phyloP scores from a whole-genome alignment of 2,329 filamentous ascomycete genomes.

The Huntiella decipiens region DNA sequence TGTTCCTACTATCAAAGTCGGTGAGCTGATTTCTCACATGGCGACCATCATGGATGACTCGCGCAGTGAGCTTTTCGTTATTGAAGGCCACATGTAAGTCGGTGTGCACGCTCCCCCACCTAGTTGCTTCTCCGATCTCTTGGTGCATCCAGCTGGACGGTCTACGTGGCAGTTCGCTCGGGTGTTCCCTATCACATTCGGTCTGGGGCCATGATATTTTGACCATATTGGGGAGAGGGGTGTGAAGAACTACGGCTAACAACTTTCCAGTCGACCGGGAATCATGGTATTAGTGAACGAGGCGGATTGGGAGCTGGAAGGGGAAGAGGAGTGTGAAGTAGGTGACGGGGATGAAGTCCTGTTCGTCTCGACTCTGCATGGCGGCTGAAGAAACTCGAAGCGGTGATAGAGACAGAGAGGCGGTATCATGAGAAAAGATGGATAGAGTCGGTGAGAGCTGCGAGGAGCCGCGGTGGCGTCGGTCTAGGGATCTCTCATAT shows the following conservation, averaged over 20 bases:
- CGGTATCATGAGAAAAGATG: not conserved
- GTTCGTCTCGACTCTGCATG: slow-evolving; percentile 92
- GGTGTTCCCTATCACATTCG: too few species aligned
- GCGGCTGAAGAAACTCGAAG: slow-evolving; percentile 38
- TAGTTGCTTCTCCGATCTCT: too few species aligned
- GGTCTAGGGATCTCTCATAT: too few species aligned
- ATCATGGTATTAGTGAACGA: slow-evolving; percentile 96
- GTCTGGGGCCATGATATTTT: too few species aligned
- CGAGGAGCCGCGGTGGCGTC: not conserved
- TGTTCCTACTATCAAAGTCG: slow-evolving; percentile 36
- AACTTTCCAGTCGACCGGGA: slow-evolving; percentile 55
- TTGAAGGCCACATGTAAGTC: slow-evolving; percentile 73
- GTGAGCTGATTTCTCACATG: slow-evolving; percentile 59
- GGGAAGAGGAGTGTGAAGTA: slow-evolving; percentile 76
- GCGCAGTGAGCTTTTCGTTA: slow-evolving; percentile 72
- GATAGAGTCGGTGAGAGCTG: not conserved
- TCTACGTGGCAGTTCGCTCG: too few species aligned
- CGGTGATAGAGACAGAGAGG: too few species aligned
- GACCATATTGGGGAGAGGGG: too few species aligned
- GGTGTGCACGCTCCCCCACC: not conserved
- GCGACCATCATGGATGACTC: slow-evolving; percentile 67
- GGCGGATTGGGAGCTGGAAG: slow-evolving; percentile 94
- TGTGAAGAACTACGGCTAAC: slow-evolving; percentile 13
- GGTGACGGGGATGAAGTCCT: slow-evolving; percentile 70
- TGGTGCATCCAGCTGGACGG: too few species aligned